Base-by-base conservation (phyloP, 208 protist species). In the Trypanosoma caninum region DNA sequence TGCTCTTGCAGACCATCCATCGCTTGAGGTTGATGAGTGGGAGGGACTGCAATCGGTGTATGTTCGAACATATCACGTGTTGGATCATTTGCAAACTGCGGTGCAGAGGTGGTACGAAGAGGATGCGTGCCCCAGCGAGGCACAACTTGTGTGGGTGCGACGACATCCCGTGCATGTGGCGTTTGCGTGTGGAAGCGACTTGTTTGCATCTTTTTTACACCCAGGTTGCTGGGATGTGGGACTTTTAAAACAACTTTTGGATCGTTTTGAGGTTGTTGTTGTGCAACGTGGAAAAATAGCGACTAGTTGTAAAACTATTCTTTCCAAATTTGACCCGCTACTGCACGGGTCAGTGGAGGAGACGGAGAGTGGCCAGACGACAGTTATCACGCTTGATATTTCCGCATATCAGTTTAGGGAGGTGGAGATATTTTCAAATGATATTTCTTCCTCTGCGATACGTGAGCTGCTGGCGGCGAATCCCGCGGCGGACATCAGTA, bases 121-220 rank as follows among this genome's bases (percentile, higher is more conserved):
- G 2, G 35, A 51, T 8, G 74, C 78, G 34, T 31, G 64, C 2
- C 67, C 41, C 10, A 62, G 22, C 0, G 30, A 71, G 31, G 33
- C 14, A 14, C 40, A 64, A 37, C 55, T 73, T 31, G 23, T 18
- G 11, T 44, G 59, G 35, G 38, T 76, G 14, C 64, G 53, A 11
- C 57, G 47, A n/a, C 55, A 66, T 35, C 66, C 59, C 2, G 70
- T 95, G 41, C 38, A 55, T 11, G 73, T 91, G 7, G 47, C 81
- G 6, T 65, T 92, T 34, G 74, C 68, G 4, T 95, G 89, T 69
- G 89, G 89, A 9, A 72, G 72, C 8, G 89, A 95, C 47, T 41
- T 95, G 3, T 92, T 89, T 52, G 70, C 50, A 1, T 85, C 83
- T 30, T 95, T 95, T 67, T 79, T 83, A 47, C 51, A 31, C 0